Evolutionary conservation across 257 asterid genomes (phyloP).

Genomic region (Plantago ovata): DNA sequence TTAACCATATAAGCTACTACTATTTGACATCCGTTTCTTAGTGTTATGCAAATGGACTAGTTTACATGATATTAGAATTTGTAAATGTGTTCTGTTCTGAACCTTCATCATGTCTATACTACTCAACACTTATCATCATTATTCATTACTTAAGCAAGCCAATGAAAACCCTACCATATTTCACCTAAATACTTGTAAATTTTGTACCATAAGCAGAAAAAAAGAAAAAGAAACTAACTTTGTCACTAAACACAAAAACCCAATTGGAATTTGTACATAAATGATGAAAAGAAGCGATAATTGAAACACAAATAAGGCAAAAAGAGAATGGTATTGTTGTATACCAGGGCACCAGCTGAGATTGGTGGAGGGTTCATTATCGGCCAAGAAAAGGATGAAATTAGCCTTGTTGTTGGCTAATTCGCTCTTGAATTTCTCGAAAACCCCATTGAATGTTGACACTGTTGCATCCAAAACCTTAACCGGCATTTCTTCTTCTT

Average conservation of each 20-base stretch:
- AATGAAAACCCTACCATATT: too few species aligned
- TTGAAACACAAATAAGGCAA: background rate
- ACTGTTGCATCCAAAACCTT: constrained; percentile 66
- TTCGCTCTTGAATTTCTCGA: constrained; percentile 50
- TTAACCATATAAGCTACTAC: too few species aligned
- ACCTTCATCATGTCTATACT: too few species aligned
- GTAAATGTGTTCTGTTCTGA: too few species aligned
- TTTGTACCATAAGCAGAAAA: too few species aligned
- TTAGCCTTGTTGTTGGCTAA: constrained; percentile 60
- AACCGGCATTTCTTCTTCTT: constrained; percentile 55
- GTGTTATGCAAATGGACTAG: too few species aligned
- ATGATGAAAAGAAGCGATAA: background rate
- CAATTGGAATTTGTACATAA: background rate
- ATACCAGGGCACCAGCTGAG: constrained; percentile 98
- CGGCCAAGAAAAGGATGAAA: constrained; percentile 87
- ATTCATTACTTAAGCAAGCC: too few species aligned
- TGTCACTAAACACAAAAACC: background rate
- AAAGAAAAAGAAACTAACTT: too few species aligned
- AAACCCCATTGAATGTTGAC: constrained; percentile 52
- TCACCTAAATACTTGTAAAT: too few species aligned
- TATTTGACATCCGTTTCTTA: too few species aligned
- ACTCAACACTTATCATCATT: too few species aligned
- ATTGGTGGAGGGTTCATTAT: constrained; percentile 73
- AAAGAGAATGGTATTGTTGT: background rate
- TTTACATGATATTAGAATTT: too few species aligned